Evolutionary conservation across 1,139 yeast species (phyloP).

Genomic region (Candida sp.): DNA sequence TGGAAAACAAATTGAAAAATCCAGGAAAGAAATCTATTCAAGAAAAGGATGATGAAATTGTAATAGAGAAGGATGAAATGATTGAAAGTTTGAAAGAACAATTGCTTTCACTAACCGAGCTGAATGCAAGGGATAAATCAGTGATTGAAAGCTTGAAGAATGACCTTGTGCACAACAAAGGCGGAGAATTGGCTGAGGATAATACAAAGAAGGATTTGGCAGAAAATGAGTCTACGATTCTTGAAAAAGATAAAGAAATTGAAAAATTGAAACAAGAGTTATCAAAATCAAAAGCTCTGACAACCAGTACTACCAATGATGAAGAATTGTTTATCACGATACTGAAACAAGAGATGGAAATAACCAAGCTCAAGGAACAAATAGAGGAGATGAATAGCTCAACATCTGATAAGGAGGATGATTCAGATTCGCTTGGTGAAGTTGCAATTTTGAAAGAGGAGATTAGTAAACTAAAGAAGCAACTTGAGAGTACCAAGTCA

Average conservation of each 20-base stretch:
- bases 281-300: background rate
- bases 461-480: background rate
- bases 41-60: background rate
- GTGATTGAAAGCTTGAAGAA: background rate
- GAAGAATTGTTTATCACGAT: background rate
- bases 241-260: slow-evolving; percentile 1
- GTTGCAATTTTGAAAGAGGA: background rate
- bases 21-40: background rate
- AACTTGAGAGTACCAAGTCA: background rate
- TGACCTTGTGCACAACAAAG: no score
- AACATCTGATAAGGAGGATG: slow-evolving; percentile 2
- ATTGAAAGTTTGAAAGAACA: slow-evolving; percentile 8
- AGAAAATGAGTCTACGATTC: background rate
- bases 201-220: no score
- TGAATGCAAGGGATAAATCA: background rate
- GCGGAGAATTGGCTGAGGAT: no score
- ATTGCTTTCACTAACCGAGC: slow-evolving; percentile 9
- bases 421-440: background rate
- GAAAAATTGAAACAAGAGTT: background rate
- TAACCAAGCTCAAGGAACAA: slow-evolving; percentile 1
- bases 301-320: background rate
- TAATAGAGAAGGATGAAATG: background rate
- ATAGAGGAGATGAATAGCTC: slow-evolving; percentile 6
- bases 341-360: slow-evolving; percentile 1
- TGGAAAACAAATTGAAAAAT: background rate